A percentile compares a stretch with the other conserved stretches of the same genome.
phyloP scores from a whole-genome alignment of 2,329 filamentous ascomycete genomes.

The Fusarium cyanostomum region DNA sequence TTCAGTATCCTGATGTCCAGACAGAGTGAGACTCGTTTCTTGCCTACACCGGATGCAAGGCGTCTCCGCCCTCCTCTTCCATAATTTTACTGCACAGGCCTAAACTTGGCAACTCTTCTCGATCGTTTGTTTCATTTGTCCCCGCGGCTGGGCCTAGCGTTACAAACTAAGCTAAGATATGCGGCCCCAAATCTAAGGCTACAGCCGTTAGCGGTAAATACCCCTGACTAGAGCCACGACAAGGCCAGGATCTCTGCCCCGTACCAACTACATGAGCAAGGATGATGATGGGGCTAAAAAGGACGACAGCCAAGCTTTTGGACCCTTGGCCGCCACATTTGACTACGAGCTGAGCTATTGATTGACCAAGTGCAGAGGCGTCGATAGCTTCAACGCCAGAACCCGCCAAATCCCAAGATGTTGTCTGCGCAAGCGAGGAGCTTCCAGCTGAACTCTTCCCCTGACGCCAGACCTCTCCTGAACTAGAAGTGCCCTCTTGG shows the following conservation, averaged over 20 bases:
- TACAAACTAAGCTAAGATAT: not conserved
- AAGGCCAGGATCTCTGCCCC: no score
- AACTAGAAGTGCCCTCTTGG: slow-evolving; percentile 4
- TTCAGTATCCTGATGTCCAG: no score
- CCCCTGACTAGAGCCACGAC: slow-evolving; percentile 15
- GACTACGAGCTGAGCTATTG: slow-evolving; percentile 26
- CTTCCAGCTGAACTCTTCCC: slow-evolving; percentile 3
- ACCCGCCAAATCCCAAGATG: no score
- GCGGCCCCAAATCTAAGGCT: not conserved
- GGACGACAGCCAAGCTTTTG: not conserved
- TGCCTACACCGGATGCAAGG: no score
- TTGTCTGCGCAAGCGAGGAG: not conserved
- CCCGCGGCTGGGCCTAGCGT: slow-evolving; percentile 5
- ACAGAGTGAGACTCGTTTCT: no score
- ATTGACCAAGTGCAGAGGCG: slow-evolving; percentile 23
- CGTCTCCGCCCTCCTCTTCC: not conserved
- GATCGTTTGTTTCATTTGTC: slow-evolving; percentile 29
- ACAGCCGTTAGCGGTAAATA: not conserved
- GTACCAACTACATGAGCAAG: not conserved
- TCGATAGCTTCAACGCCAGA: slow-evolving; percentile 28
- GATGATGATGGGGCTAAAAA: not conserved
- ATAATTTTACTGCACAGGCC: not conserved
- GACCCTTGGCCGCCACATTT: no score
- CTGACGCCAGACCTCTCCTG: slow-evolving; percentile 12
- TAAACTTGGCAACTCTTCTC: no score